Base-by-base conservation (phyloP, 805 yeast genomes). In the Maudiozyma serrabonitensis region DNA sequence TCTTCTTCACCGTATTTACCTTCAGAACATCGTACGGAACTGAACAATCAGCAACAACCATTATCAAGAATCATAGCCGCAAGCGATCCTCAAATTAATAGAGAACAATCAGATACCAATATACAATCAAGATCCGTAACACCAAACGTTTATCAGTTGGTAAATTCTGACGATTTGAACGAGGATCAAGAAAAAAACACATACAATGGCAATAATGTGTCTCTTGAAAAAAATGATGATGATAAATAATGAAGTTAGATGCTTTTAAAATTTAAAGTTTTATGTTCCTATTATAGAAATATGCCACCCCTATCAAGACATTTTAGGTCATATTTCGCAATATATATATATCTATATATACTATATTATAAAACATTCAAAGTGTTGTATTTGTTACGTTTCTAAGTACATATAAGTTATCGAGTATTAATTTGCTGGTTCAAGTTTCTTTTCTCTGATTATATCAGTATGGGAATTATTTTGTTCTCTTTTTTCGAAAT, bases 191-290 rank as follows among this genome's bases (percentile, higher is more conserved):
- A 72, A 21, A 64, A 76, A 35, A 59, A 68, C 26, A 76, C 81
- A 1, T 81, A 78, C 56, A 80, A 81, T 56, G 85, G 84, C 1
- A 81, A 80, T 57, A 72, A 69, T 16, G 59, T 78, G 37, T 73
- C 71, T 52, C 56, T 81, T 45, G 80, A 80, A 9, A 42, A 42
- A 55, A 62, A 60, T 49, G 61, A 59, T 19, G 45, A 42, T 28
- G 45, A 42, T 16, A 41, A 41, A 41, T 41, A 41, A 15, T 8
- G 8, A 18, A 8, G 18, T 6, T 8, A 39, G n/a, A 19, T 9
- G n/a, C 40, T 13, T 37, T 18, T n/a, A n/a, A 5, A 11, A 9
- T 37, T 15, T 18, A 37, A 12, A 12, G 18, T 37, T 37, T 16
- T 37, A 18, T n/a, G 21, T 12, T 2, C 15, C 15, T 37, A 28